These are phyloP conservation scores for Tetrapisispora taiwanensis DNA, from an alignment of 805 yeast genomes.

Conservation along the genomic window DNA sequence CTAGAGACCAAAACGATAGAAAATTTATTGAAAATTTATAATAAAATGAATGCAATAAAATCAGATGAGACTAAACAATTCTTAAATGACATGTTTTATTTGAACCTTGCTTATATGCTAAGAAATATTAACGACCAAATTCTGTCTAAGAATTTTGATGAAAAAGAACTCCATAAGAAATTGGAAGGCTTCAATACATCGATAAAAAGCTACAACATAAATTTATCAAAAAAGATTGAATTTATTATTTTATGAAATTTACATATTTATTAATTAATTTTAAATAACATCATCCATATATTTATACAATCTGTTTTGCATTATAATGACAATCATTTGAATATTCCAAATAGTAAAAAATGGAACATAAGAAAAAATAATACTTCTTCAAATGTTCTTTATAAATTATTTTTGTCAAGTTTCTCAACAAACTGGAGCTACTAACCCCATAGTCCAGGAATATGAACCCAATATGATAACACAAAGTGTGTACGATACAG, in stretches of 20 bases:
- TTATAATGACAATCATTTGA: too few species aligned
- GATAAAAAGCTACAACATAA: constrained; percentile 1
- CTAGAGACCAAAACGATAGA: not conserved
- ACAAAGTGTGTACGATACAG: constrained; percentile 37
- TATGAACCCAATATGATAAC: constrained; percentile 62
- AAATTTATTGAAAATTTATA: not conserved
- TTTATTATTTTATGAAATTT: not conserved
- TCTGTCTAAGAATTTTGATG: constrained; percentile 4
- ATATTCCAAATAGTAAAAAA: too few species aligned
- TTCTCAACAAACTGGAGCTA: constrained; percentile 10
- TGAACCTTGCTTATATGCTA: constrained; percentile 13
- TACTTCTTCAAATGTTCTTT: too few species aligned
- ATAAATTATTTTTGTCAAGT: too few species aligned
- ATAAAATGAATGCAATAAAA: not conserved
- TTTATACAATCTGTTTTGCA: too few species aligned
- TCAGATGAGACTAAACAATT: constrained; percentile 1
- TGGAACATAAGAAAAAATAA: too few species aligned
- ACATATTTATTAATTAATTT: not conserved
- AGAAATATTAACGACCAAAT: constrained; percentile 4
- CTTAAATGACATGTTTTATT: constrained; percentile 7
- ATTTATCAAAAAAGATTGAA: not conserved
- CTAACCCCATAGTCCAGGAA: constrained; percentile 45
- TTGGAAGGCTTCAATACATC: not conserved
- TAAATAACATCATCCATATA: not conserved
- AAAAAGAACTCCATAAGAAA: not conserved